Base-by-base conservation (phyloP, 2,329 filamentous ascomycete genomes). In the Pyrenophora graminea region DNA sequence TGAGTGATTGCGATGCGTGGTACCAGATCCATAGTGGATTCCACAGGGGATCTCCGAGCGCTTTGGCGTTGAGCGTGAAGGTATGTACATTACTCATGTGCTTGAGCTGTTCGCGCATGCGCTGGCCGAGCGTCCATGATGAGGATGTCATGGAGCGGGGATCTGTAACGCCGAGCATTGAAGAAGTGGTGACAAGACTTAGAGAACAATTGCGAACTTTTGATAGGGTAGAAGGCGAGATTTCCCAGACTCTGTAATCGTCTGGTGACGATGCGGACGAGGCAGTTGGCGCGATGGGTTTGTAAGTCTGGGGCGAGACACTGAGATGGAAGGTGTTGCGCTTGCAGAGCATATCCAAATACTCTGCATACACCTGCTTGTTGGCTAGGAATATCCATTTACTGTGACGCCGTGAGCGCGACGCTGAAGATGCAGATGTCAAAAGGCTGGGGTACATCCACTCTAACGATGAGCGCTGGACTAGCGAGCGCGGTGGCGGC, bases 21-120 rank as follows among this genome's bases (percentile, higher is more conserved):
- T 67, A 73, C 72, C 72, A 74, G 23, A 73, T 66, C 70, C 70
- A 73, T 1, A 74, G 59, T 7, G 72, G 72, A 36, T 74, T 74
- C 72, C 72, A 74, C 9, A 74, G 61, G 6, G 69, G 69, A 40
- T 74, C 69, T 2, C 69, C 68, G 15, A 73, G 63, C 19, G 72
- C 71, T 48, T 68, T 70, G 32, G 71, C 67, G 30, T 69, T 49
- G 50, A 70, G 57, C 15, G 66, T 62, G 44, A 68, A 57, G 23
- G 56, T 49, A 17, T 54, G 50, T 32, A 65, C 58, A 13, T 56
- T 58, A 1, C 44, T 32, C n/a, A 69, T 54, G 21, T 48, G 36
- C 12, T 56, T 53, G 34, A 70, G 59, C 56, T 68, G 52, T 37
- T 49, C 46, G 49, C 66, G 59, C 48, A 68, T 55, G 18, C 63